These are phyloP conservation scores for Vigna unguiculata DNA, from an alignment of 306 rosid genomes.

Conservation along the genomic window DNA sequence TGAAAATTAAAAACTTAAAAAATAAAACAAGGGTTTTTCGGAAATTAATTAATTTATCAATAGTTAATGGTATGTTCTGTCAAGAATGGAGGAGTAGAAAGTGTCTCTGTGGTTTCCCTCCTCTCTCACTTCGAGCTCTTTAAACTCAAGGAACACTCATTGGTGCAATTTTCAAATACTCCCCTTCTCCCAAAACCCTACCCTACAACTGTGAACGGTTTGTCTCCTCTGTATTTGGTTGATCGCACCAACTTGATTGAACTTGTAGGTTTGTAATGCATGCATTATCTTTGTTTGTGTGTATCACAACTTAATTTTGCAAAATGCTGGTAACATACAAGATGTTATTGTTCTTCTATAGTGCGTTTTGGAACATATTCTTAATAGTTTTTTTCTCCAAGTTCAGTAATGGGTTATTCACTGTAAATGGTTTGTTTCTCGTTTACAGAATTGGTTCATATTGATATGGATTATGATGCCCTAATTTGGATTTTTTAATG, in stretches of 20 bases:
- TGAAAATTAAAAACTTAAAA: too few relatives aligned
- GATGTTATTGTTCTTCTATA: not conserved
- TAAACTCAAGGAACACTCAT: not conserved
- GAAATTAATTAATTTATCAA: too few relatives aligned
- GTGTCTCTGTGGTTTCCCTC: not conserved
- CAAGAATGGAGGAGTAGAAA: not conserved
- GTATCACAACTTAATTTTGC: not conserved
- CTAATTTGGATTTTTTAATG: not conserved
- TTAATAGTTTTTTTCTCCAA: not conserved
- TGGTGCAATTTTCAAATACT: not conserved
- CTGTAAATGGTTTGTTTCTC: not conserved
- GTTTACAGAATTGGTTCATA: not conserved
- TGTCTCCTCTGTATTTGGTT: not conserved
- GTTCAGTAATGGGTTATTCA: not conserved
- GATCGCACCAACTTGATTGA: not conserved
- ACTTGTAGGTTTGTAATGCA: not conserved
- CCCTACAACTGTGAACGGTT: not conserved
- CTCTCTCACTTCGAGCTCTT: not conserved
- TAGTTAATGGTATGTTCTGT: too few relatives aligned
- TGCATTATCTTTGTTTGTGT: not conserved
- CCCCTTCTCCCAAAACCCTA: not conserved
- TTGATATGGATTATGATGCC: slow-evolving; percentile 16
- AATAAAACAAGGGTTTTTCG: too few relatives aligned
- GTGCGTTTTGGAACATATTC: not conserved
- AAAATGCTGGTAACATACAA: not conserved